Evolutionary conservation across 164 flowering plant species (phyloP).

Genomic region (Aristolochia contorta): DNA sequence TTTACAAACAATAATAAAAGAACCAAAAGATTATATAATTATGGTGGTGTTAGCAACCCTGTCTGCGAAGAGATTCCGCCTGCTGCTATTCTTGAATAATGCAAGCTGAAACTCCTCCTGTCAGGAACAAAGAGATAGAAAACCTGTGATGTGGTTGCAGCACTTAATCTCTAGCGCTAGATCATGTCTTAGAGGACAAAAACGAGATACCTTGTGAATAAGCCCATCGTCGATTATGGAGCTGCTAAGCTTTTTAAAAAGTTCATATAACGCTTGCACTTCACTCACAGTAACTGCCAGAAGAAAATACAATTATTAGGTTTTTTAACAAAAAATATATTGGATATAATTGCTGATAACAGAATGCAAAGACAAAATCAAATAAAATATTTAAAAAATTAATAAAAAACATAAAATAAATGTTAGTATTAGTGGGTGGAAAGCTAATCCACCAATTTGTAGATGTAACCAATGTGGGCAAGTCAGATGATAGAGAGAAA

Average conservation of each 20-base stretch:
- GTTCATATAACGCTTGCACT: constrained; percentile 68
- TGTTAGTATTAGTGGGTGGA: too few relatives aligned
- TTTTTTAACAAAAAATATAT: too few relatives aligned
- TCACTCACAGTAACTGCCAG: constrained; percentile 23
- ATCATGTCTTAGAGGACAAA: background rate
- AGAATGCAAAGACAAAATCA: too few relatives aligned
- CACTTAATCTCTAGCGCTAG: too few relatives aligned
- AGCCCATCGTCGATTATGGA: constrained; percentile 63
- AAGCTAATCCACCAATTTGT: too few relatives aligned
- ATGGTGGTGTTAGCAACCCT: constrained; percentile 20
- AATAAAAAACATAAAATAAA: too few relatives aligned
- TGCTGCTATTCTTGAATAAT: constrained; percentile 44
- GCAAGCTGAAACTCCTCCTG: constrained; percentile 86
- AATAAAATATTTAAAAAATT: too few relatives aligned
- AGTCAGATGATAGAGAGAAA: background rate
- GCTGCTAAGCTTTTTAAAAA: constrained; percentile 73
- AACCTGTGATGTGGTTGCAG: too few relatives aligned
- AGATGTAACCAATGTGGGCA: background rate
- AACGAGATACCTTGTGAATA: constrained; percentile 61
- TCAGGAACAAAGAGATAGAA: background rate
- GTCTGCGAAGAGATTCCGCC: constrained; percentile 60
- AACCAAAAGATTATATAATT: background rate
- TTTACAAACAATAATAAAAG: background rate
- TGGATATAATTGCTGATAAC: too few relatives aligned
- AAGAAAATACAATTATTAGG: background rate